Conservation (phyloP, 2,329 filamentous ascomycete species). For the Mycosphaerelloides madeirae region DNA sequence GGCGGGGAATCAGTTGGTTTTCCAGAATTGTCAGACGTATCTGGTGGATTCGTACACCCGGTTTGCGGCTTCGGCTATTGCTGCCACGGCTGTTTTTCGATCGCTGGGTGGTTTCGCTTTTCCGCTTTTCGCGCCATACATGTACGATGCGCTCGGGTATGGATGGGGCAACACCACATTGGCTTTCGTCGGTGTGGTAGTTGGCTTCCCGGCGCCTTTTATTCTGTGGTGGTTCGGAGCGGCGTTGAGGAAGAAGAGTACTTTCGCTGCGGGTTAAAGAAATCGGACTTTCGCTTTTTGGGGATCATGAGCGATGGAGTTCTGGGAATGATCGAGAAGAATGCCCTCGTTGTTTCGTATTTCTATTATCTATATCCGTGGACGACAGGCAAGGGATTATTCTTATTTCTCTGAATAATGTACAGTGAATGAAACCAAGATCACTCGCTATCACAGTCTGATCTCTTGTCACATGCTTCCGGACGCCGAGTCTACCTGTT, state of each 20-base stretch:
- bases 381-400: too few relatives aligned
- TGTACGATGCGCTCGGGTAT: constrained; percentile 45
- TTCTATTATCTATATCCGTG: neutral
- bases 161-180: constrained; percentile 53
- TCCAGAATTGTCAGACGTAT: constrained; percentile 59
- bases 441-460: neutral
- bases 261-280: constrained; percentile 30
- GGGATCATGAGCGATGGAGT: neutral
- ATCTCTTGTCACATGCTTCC: too few relatives aligned
- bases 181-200: constrained; percentile 50
- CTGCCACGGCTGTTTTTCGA: constrained; percentile 52
- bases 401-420: neutral
- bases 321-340: neutral
- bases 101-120: constrained; percentile 55
- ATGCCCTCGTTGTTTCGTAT: neutral
- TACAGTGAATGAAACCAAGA: neutral
- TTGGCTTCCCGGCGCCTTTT: constrained; percentile 50
- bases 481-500: too few relatives aligned
- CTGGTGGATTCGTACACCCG: constrained; percentile 53
- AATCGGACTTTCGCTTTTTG: neutral
- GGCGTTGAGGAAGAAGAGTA: constrained; percentile 33
- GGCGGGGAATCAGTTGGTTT: constrained; percentile 52
- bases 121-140: constrained; percentile 54
- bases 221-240: constrained; percentile 41
- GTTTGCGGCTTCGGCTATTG: constrained; percentile 48